A percentile compares a stretch with the other conserved stretches of the same genome.
Conservation (phyloP, 331 rosid genomes). For the Telfairia occidentalis region DNA sequence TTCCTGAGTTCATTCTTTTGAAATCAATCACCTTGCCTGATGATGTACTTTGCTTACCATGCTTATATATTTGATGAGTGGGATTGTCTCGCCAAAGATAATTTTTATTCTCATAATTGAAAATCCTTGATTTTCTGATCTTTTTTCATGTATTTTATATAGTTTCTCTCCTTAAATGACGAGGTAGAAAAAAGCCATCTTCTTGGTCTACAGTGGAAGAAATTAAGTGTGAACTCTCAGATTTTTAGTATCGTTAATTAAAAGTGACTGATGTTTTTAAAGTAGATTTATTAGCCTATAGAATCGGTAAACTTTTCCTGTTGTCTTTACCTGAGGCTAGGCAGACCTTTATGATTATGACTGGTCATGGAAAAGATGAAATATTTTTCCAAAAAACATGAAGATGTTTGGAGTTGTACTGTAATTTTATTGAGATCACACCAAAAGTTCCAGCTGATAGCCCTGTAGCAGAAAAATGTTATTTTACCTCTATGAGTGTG, state of each 20-base stretch:
- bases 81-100: neutral
- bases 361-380: neutral
- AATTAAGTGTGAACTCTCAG: neutral
- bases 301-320: neutral
- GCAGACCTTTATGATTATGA: neutral
- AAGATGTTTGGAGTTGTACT: neutral
- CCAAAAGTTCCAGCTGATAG: neutral
- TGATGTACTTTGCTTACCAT: neutral
- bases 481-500: neutral
- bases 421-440: neutral
- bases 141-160: neutral
- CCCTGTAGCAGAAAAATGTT: neutral
- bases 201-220: neutral
- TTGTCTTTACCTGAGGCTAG: neutral
- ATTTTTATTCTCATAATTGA: neutral
- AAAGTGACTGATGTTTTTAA: neutral
- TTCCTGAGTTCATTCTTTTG: conserved; percentile 7
- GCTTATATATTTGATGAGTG: neutral
- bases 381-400: neutral
- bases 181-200: neutral
- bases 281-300: neutral
- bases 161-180: neutral
- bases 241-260: neutral
- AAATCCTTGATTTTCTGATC: neutral
- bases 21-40: neutral